These are phyloP conservation scores for Candida qinlingensis DNA, from an alignment of 805 yeast species.

Conservation along the genomic window DNA sequence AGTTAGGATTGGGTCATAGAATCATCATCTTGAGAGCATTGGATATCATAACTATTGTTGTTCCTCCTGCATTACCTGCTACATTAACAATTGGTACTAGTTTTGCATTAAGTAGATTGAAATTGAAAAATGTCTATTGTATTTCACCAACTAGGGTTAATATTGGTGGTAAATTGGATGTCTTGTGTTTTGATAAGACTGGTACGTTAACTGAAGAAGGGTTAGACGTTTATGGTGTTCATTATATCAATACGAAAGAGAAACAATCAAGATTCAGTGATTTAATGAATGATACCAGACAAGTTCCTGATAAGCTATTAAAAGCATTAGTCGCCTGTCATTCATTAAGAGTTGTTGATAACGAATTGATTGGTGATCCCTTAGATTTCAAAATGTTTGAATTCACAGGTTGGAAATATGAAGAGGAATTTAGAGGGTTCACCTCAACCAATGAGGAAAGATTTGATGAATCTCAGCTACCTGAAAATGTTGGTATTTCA, in stretches of 20 bases:
- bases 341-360: slow-evolving; percentile 74
- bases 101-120: slow-evolving; percentile 77
- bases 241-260: slow-evolving; percentile 23
- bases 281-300: slow-evolving; percentile 20
- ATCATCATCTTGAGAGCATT: slow-evolving; percentile 82
- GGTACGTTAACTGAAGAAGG: slow-evolving; percentile 98
- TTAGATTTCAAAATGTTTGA: slow-evolving; percentile 90
- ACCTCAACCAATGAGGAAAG: slow-evolving; percentile 33
- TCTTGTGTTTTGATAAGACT: slow-evolving; percentile 91
- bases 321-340: slow-evolving; percentile 64
- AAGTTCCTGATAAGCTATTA: slow-evolving; percentile 28
- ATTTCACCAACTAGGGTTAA: slow-evolving; percentile 93
- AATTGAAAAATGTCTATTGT: slow-evolving; percentile 69
- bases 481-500: slow-evolving; percentile 37
- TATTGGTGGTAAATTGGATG: slow-evolving; percentile 91
- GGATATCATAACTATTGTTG: slow-evolving; percentile 92
- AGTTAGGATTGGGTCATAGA: slow-evolving; percentile 62
- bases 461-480: slow-evolving; percentile 32
- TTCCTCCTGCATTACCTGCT: slow-evolving; percentile 98
- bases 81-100: slow-evolving; percentile 95
- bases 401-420: slow-evolving; percentile 72
- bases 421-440: slow-evolving; percentile 54
- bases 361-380: slow-evolving; percentile 87
- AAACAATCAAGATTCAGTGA: slow-evolving; percentile 21
- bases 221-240: slow-evolving; percentile 76